phyloP scores from a whole-genome alignment of 306 rosid genomes.

The Biancaea sappan region DNA sequence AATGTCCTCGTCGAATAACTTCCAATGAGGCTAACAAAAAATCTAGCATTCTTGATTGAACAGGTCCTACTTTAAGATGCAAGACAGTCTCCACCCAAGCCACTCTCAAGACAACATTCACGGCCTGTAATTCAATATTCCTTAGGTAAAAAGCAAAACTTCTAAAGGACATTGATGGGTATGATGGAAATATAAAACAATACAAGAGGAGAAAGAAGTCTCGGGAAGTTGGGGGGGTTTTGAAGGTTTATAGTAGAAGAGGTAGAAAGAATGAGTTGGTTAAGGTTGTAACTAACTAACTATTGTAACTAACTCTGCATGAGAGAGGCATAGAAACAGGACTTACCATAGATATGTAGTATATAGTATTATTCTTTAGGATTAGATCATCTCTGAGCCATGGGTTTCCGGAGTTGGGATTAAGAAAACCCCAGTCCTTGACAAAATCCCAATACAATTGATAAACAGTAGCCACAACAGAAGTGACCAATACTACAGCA shows the following conservation, averaged over 20 bases:
- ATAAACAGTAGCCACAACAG: slow-evolving; percentile 72
- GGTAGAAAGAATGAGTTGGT: no score
- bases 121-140: slow-evolving; percentile 50
- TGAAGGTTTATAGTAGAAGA: no score
- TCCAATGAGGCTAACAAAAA: slow-evolving; percentile 81
- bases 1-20: slow-evolving; percentile 91
- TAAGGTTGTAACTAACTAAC: no score
- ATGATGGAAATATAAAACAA: no score
- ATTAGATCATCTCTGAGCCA: slow-evolving; percentile 83
- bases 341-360: slow-evolving; percentile 80
- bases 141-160: background rate
- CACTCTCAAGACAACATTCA: slow-evolving; percentile 75
- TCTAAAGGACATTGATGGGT: no score
- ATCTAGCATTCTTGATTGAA: slow-evolving; percentile 49
- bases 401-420: slow-evolving; percentile 62
- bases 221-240: no score
- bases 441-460: slow-evolving; percentile 95
- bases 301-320: no score
- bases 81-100: slow-evolving; percentile 76
- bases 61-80: slow-evolving; percentile 37
- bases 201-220: no score
- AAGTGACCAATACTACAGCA: slow-evolving; percentile 58
- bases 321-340: background rate
- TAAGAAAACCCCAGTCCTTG: slow-evolving; percentile 86
- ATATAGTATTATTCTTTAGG: slow-evolving; percentile 69